These are phyloP conservation scores for Mortierella sp. DNA, from an alignment of 371 early-diverging fungal species.

Conservation along the genomic window DNA sequence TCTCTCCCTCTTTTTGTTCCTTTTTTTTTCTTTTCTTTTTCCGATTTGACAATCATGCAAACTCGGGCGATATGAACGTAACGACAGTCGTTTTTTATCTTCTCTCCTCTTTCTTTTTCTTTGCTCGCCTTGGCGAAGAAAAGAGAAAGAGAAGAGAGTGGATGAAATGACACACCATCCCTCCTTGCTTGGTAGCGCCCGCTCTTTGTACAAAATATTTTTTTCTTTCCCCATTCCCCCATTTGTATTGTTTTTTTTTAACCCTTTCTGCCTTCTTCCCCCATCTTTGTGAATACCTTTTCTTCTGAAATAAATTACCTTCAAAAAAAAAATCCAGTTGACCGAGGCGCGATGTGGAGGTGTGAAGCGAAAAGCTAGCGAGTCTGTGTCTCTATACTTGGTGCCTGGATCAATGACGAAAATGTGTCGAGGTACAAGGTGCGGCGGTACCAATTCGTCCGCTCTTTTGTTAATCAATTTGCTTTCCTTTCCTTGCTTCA, in stretches of 20 bases:
- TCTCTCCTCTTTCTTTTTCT: neutral
- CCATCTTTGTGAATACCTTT: too few relatives aligned
- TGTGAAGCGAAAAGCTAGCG: too few relatives aligned
- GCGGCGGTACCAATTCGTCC: too few relatives aligned
- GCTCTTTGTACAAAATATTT: constrained; percentile 19
- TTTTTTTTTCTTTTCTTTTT: neutral
- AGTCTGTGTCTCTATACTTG: too few relatives aligned
- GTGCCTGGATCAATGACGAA: too few relatives aligned
- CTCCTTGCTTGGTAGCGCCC: constrained; percentile 15
- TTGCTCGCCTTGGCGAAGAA: neutral
- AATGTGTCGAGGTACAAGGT: too few relatives aligned
- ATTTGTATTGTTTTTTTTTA: neutral
- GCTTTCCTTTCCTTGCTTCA: too few relatives aligned
- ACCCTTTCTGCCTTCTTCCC: neutral
- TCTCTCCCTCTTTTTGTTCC: neutral
- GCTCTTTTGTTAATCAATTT: too few relatives aligned
- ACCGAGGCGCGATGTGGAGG: too few relatives aligned
- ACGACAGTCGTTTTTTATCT: neutral
- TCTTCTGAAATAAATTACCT: too few relatives aligned
- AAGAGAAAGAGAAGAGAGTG: neutral
- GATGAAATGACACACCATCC: constrained; percentile 1
- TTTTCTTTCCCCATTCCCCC: neutral
- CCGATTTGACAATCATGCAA: constrained; percentile 1
- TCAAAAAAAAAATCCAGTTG: too few relatives aligned
- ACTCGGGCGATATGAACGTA: constrained; percentile 12